Evolutionary conservation across 2,329 filamentous ascomycete genomes (phyloP), one percentile per base, ranked within the genome.

Genomic region (Calcarisporium arbuscula): DNA sequence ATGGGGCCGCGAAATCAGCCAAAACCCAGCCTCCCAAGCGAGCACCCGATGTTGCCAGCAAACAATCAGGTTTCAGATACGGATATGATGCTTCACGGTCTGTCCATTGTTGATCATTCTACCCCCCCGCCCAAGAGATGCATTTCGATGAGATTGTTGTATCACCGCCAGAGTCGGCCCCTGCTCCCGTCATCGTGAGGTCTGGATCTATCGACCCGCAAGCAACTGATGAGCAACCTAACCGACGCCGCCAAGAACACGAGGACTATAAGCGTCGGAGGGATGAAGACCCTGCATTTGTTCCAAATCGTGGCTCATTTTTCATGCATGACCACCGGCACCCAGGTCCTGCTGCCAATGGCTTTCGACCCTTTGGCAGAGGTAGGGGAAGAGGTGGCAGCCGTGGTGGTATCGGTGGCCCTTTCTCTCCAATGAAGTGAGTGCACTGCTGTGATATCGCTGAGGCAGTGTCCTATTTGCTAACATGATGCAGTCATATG

Each of bases 281-380:
- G 48, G 87, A 94, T 54, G 80, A 86, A 49, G 87, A 95, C 57
- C 90, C 90, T 22, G 80, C 89, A 9, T 95, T 95, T 62, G 90
- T 95, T 36, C 90, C 92, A 35, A 95, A 94, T 53, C 74, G 90
- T 46, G 92, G 92, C 39, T 82, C 85, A 42, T 96, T 96, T 68
- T 96, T 95, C 66, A 88, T 96, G 77, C 90, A 96, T 60, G 92
- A 96, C 56, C 86, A 92, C 52, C 77, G 87, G 42, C 81, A 86
- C 48, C 77, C 83, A 36, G 82, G 82, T n/a, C 75, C 81, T 28
- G 77, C 80, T 45, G 74, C 80, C 34, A 90, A 89, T 60, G 83
- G 83, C 34, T 87, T 90, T 60, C 72, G 84, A 38, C 76, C 80
- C 10, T 83, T 81, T 56, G 74, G 74, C 20, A 72, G 81, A 59